phyloP scores from a whole-genome alignment of 257 asterid genomes.

The Ilex aquifolium region DNA sequence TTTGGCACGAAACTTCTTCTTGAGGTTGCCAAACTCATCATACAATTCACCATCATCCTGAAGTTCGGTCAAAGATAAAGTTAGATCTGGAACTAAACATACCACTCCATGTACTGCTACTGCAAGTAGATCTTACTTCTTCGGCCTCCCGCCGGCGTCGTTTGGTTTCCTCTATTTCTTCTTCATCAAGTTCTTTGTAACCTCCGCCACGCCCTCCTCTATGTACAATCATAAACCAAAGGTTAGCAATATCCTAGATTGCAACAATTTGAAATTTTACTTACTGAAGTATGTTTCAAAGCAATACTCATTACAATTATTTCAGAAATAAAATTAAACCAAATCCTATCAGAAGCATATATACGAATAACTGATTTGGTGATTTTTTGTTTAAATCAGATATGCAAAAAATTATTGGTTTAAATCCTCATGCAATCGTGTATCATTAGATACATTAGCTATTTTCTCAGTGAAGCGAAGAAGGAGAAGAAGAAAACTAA shows the following conservation, averaged over 20 bases:
- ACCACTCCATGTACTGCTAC: not conserved
- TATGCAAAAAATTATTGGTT: too few relatives aligned
- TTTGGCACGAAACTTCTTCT: conserved; percentile 93
- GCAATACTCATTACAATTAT: too few relatives aligned
- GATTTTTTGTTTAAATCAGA: too few relatives aligned
- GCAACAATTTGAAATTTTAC: too few relatives aligned
- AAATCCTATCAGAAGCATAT: too few relatives aligned
- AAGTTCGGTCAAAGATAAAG: conserved; percentile 4
- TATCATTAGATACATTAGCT: too few relatives aligned
- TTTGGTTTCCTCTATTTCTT: conserved; percentile 91
- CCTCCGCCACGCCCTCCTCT: conserved; percentile 99
- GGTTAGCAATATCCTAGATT: not conserved
- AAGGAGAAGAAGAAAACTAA: too few relatives aligned
- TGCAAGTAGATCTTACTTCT: conserved; percentile 46
- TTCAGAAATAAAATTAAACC: too few relatives aligned
- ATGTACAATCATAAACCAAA: not conserved
- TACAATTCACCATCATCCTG: conserved; percentile 99
- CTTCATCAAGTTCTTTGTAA: conserved; percentile 95
- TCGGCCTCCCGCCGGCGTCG: conserved; percentile 90
- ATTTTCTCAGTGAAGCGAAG: too few relatives aligned
- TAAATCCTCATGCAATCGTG: too few relatives aligned
- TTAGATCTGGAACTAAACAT: conserved; percentile 1
- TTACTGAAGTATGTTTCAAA: too few relatives aligned
- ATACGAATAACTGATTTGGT: too few relatives aligned
- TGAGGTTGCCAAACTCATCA: conserved; percentile 97